A percentile compares a stretch with the other conserved stretches of the same genome.
Evolutionary conservation across 768 basidiomycete genomes (phyloP).

Genomic region (Agaricus sinodeliciosus): DNA sequence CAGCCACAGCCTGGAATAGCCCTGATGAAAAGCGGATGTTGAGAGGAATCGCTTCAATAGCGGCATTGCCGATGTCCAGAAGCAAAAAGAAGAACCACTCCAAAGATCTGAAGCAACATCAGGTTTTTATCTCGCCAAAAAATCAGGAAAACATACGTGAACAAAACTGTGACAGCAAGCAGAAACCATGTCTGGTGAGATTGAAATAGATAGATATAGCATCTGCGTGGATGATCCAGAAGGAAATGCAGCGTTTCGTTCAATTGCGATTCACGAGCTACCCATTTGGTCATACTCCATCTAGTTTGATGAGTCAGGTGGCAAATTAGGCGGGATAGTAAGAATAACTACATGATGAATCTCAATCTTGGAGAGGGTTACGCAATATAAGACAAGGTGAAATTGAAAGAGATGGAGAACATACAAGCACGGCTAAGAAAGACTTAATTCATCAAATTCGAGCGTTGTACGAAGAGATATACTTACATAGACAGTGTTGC

Average conservation of each 20-base stretch:
- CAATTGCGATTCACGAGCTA: constrained; percentile 35
- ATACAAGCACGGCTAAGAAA: constrained; percentile 28
- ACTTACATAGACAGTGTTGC: no score
- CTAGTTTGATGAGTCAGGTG: constrained; percentile 24
- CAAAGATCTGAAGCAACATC: constrained; percentile 30
- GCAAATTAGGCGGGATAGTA: no score
- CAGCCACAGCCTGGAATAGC: constrained; percentile 49
- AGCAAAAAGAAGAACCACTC: constrained; percentile 40
- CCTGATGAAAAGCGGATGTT: constrained; percentile 37
- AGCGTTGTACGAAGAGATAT: no score
- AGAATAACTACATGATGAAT: no score
- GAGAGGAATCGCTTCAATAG: constrained; percentile 28
- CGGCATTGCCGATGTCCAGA: constrained; percentile 34
- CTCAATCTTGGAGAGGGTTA: no score
- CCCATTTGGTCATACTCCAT: constrained; percentile 54
- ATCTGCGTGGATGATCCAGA: constrained; percentile 69
- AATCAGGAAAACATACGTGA: constrained; percentile 38
- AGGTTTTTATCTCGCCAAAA: neutral
- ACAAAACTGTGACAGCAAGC: constrained; percentile 41
- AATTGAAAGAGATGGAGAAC: neutral
- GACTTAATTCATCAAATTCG: no score
- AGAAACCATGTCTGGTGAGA: constrained; percentile 76
- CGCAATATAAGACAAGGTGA: neutral
- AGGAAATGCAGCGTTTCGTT: constrained; percentile 50
- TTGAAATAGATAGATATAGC: constrained; percentile 48